Evolutionary conservation across 306 rosid species (phyloP).

Genomic region (Fragaria ananassa): DNA sequence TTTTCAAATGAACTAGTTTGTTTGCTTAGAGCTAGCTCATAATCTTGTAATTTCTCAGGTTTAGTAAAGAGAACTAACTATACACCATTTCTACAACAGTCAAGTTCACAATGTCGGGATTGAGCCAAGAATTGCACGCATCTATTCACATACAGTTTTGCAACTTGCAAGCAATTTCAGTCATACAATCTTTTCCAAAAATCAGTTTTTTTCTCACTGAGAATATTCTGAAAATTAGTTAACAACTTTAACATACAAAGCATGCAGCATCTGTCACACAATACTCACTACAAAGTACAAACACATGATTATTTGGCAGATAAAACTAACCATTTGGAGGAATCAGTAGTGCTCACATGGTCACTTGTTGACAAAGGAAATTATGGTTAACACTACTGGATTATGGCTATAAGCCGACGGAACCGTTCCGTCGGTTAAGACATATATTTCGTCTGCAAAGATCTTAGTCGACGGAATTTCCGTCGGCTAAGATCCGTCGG

Average conservation of each 20-base stretch:
- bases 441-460: too few relatives aligned
- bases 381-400: too few relatives aligned
- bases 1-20: background rate
- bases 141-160: too few relatives aligned
- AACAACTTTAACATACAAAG: background rate
- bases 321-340: background rate
- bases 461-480: too few relatives aligned
- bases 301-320: background rate
- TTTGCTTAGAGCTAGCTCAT: background rate
- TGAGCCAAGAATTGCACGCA: background rate
- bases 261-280: background rate
- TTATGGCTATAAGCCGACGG: too few relatives aligned
- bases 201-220: background rate
- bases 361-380: too few relatives aligned
- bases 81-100: background rate
- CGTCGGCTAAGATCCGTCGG: too few relatives aligned
- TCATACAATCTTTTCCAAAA: too few relatives aligned
- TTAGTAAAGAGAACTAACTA: background rate
- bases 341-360: background rate
- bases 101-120: background rate
- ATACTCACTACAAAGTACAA: background rate
- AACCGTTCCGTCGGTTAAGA: too few relatives aligned
- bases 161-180: too few relatives aligned
- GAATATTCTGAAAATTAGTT: background rate
- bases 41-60: background rate